phyloP scores from a whole-genome alignment of 768 basidiomycete genomes.

The Lentinula guzmanii region DNA sequence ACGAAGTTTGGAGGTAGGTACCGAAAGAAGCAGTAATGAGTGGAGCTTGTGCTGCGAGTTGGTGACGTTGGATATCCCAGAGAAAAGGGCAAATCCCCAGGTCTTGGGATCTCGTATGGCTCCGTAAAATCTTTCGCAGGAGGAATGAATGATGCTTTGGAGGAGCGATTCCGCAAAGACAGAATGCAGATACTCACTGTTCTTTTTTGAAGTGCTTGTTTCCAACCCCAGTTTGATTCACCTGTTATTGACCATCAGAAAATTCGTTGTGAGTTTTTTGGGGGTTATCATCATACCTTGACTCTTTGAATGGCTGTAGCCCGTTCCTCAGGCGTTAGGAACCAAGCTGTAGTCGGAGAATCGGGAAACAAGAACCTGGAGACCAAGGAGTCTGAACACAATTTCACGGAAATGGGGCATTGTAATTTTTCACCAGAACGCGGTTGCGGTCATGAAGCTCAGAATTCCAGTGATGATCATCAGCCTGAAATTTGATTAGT shows the following conservation, averaged over 20 bases:
- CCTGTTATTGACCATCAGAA: conserved; percentile 23
- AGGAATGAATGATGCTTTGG: background rate
- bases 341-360: conserved; percentile 67
- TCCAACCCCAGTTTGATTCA: conserved; percentile 77
- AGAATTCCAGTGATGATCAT: conserved; percentile 73
- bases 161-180: too few species aligned
- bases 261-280: too few species aligned
- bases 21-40: conserved; percentile 64
- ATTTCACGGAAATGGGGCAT: conserved; percentile 5
- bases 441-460: conserved; percentile 51
- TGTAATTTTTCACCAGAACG: conserved; percentile 46
- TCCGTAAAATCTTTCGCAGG: conserved; percentile 45
- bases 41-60: conserved; percentile 32
- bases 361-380: conserved; percentile 76
- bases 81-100: conserved; percentile 70
- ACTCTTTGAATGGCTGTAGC: conserved; percentile 63
- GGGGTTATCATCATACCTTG: conserved; percentile 25
- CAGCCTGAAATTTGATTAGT: conserved; percentile 36
- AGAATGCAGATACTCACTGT: conserved; percentile 42
- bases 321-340: conserved; percentile 67
- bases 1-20: conserved; percentile 55
- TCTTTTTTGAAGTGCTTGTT: conserved; percentile 78
- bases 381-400: background rate
- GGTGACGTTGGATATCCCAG: conserved; percentile 54
- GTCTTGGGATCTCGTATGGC: conserved; percentile 65